These are phyloP conservation scores for Heliophila coronopifolia DNA, from an alignment of 441 rosid genomes.

Conservation along the genomic window DNA sequence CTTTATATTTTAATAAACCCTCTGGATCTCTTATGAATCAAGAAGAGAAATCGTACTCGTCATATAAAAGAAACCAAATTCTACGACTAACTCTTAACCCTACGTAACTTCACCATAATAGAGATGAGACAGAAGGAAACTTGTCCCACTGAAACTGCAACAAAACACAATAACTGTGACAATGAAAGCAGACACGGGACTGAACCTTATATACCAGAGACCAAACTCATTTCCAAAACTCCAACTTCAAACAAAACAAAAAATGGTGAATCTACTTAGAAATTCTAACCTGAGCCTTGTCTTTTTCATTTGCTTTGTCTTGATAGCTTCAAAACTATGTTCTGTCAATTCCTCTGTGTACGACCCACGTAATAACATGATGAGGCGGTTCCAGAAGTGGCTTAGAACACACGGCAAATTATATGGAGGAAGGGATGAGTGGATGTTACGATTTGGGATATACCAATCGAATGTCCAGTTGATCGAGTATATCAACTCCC, in stretches of 20 bases:
- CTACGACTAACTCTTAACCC: slow-evolving; percentile 18
- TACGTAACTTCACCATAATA: slow-evolving; percentile 24
- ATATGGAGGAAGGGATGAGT: slow-evolving; percentile 44
- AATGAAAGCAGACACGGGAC: slow-evolving; percentile 21
- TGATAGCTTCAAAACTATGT: slow-evolving; percentile 27
- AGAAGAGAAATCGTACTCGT: not conserved
- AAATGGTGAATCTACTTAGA: slow-evolving; percentile 27
- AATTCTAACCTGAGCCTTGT: slow-evolving; percentile 30
- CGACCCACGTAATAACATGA: slow-evolving; percentile 26
- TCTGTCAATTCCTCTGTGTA: slow-evolving; percentile 18
- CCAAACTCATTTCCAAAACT: slow-evolving; percentile 24
- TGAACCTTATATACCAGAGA: slow-evolving; percentile 28
- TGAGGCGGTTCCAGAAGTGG: slow-evolving; percentile 57
- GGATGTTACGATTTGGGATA: slow-evolving; percentile 51
- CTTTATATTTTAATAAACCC: too few species aligned
- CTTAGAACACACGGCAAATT: slow-evolving; percentile 29
- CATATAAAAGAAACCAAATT: not conserved
- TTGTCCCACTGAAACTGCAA: slow-evolving; percentile 23
- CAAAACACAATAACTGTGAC: slow-evolving; percentile 29
- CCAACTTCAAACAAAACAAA: slow-evolving; percentile 16
- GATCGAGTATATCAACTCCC: slow-evolving; percentile 61
- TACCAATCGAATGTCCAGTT: slow-evolving; percentile 53
- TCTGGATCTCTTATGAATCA: slow-evolving; percentile 8
- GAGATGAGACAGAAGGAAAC: slow-evolving; percentile 19
- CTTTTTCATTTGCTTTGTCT: slow-evolving; percentile 23